These are phyloP conservation scores for Musa schizocarpa DNA, from an alignment of 176 grass and related monocot species.

Conservation along the genomic window DNA sequence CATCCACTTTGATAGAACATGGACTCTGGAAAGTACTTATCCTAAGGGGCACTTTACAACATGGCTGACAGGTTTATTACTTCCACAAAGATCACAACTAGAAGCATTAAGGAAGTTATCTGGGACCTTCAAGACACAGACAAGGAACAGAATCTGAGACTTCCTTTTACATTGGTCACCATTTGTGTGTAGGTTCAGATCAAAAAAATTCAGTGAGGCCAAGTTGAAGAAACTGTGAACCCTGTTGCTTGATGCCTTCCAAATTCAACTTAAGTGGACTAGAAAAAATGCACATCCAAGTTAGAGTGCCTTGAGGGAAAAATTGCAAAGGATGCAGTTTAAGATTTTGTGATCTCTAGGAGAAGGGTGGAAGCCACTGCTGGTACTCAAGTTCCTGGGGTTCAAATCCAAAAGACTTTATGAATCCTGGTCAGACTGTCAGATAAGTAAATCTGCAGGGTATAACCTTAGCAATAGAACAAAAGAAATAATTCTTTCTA, in stretches of 20 bases:
- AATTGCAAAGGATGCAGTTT: too few species aligned
- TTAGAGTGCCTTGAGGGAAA: too few species aligned
- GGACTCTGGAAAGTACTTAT: not conserved
- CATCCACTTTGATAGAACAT: not conserved
- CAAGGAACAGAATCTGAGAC: not conserved
- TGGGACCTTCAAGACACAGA: not conserved
- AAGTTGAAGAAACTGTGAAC: too few species aligned
- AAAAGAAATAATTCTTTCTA: not conserved
- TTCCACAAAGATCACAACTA: not conserved
- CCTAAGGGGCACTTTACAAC: not conserved
- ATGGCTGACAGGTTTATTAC: not conserved
- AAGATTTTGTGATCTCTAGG: too few species aligned
- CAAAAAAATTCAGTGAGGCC: not conserved
- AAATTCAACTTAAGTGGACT: too few species aligned
- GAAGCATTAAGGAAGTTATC: not conserved
- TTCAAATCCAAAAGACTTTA: not conserved
- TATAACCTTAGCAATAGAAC: not conserved
- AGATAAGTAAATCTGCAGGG: too few species aligned
- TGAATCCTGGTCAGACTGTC: not conserved
- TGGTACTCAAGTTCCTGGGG: too few species aligned
- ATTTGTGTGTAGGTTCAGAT: not conserved
- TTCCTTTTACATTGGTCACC: not conserved
- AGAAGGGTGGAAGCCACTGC: too few species aligned
- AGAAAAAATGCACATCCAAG: too few species aligned
- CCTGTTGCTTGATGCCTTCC: too few species aligned